Conservation (phyloP, 352 stramenopile species). For the Pilasporangium apinafurcum region DNA sequence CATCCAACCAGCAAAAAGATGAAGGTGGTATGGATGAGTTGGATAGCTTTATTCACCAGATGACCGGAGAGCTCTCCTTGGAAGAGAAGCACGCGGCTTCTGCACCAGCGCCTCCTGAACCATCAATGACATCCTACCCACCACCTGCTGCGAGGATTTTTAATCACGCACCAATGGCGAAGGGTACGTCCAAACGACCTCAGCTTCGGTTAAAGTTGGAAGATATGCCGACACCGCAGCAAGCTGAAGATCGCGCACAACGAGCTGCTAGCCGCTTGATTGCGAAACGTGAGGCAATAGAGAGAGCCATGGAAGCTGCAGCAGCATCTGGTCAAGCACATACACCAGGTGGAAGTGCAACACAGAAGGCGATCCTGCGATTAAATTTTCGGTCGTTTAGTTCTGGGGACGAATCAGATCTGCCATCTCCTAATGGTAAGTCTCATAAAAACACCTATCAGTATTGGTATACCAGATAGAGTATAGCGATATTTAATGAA, state of each 20-base stretch:
- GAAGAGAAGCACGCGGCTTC: constrained; percentile 36
- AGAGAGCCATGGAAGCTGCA: constrained; percentile 37
- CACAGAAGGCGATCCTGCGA: constrained; percentile 56
- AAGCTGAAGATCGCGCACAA: constrained; percentile 76
- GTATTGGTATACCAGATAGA: not conserved
- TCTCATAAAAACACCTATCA: not conserved
- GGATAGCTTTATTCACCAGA: constrained; percentile 25
- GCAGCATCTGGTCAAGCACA: not conserved
- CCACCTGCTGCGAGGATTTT: too few species aligned
- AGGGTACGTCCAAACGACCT: constrained; percentile 37
- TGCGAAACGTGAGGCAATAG: constrained; percentile 65
- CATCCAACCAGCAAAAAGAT: too few species aligned
- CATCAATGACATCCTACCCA: not conserved
- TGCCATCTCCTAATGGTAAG: constrained; percentile 59
- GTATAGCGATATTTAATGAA: not conserved
- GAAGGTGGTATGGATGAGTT: too few species aligned
- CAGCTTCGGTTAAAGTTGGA: constrained; percentile 74
- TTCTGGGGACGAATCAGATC: constrained; percentile 60
- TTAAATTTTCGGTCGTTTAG: constrained; percentile 71
- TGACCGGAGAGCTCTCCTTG: constrained; percentile 33
- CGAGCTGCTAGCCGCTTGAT: constrained; percentile 68
- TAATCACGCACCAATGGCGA: constrained; percentile 1
- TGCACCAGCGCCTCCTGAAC: not conserved
- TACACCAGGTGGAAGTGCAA: constrained; percentile 29
- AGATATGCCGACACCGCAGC: constrained; percentile 82